A percentile compares a stretch with the other conserved stretches of the same genome.
Evolutionary conservation across 2,329 filamentous ascomycete species (phyloP).

Genomic region (Colletotrichum simmondsii): DNA sequence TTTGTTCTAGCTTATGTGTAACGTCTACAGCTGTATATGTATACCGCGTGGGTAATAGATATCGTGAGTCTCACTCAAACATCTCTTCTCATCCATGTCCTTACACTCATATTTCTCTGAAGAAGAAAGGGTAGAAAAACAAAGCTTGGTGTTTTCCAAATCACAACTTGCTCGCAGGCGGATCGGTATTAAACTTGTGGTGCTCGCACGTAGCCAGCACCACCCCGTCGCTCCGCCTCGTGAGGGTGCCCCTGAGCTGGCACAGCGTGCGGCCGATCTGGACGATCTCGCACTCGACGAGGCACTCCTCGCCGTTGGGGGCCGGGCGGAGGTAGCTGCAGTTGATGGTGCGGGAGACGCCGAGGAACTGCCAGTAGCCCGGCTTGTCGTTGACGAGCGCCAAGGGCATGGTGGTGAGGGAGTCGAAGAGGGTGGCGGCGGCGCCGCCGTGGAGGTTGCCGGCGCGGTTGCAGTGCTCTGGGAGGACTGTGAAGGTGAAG

Average conservation of each 20-base stretch:
- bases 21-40: background rate
- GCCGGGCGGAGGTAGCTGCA: conserved; percentile 75
- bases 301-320: conserved; percentile 59
- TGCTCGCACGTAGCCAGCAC: conserved; percentile 71
- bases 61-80: background rate
- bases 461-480: conserved; percentile 63
- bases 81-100: background rate
- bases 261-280: conserved; percentile 66
- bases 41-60: background rate
- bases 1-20: background rate
- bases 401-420: conserved; percentile 70
- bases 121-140: background rate
- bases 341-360: conserved; percentile 73
- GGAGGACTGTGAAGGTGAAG: conserved; percentile 61
- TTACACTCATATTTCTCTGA: background rate
- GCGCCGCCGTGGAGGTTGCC: conserved; percentile 71
- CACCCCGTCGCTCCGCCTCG: conserved; percentile 60
- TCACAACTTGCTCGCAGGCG: conserved; percentile 43
- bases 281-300: conserved; percentile 68
- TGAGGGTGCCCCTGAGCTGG: conserved; percentile 65
- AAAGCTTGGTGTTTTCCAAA: no score
- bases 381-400: conserved; percentile 62
- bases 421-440: conserved; percentile 74
- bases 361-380: conserved; percentile 70
- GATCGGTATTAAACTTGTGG: conserved; percentile 71